Percentiles rank a stretch among this genome's conserved stretches.
Conservation (phyloP, 495 filamentous ascomycete genomes). For the Lasiosphaeria miniovina region DNA sequence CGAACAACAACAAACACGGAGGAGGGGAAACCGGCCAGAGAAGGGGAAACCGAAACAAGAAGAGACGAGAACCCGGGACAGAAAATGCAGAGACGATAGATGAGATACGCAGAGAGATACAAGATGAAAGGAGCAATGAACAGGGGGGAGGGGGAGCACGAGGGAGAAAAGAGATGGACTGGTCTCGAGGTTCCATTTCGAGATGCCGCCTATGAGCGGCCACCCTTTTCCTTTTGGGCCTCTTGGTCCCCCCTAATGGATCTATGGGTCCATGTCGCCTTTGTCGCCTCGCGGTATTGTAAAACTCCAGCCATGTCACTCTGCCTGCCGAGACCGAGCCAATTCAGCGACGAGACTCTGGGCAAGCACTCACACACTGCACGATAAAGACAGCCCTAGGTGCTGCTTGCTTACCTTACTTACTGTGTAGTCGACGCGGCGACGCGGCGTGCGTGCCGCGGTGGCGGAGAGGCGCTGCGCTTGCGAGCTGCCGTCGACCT, state of each 20-base stretch:
- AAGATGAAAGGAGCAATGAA: constrained; percentile 2
- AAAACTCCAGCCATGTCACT: too few relatives aligned
- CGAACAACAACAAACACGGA: constrained; percentile 5
- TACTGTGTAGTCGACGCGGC: background rate
- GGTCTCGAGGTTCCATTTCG: too few relatives aligned
- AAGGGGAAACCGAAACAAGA: constrained; percentile 10
- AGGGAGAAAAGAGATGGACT: constrained; percentile 2
- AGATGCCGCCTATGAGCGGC: too few relatives aligned
- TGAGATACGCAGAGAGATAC: constrained; percentile 16
- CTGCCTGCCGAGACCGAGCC: too few relatives aligned
- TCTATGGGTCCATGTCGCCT: too few relatives aligned
- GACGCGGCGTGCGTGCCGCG: background rate
- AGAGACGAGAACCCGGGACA: constrained; percentile 24
- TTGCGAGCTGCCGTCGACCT: background rate
- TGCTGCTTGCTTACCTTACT: too few relatives aligned
- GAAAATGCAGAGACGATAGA: constrained; percentile 7
- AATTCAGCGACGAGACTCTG: too few relatives aligned
- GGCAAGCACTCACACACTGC: too few relatives aligned
- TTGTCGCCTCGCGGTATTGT: too few relatives aligned
- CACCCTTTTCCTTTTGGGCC: too few relatives aligned
- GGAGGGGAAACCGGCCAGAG: background rate
- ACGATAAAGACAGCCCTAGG: too few relatives aligned
- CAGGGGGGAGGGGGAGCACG: constrained; percentile 12
- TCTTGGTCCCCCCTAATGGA: too few relatives aligned
- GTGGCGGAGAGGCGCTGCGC: background rate